A percentile compares a stretch with the other conserved stretches of the same genome.
Evolutionary conservation across 257 asterid genomes (phyloP).

Genomic region (Linaria vulgaris): DNA sequence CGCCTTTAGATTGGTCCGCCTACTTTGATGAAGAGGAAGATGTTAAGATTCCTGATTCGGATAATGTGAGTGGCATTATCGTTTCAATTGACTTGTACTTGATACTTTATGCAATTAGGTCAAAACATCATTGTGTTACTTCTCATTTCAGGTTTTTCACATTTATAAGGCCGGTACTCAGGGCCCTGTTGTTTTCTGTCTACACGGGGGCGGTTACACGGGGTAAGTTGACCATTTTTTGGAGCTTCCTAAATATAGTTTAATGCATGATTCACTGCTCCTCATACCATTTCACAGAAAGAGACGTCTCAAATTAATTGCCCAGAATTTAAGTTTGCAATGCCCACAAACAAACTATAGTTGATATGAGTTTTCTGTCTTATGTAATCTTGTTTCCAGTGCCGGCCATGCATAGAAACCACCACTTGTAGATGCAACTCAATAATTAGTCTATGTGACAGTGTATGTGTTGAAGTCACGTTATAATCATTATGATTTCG

Average conservation of each 20-base stretch:
- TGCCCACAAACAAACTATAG: neutral
- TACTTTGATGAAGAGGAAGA: slow-evolving; percentile 89
- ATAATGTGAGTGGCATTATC: slow-evolving; percentile 59
- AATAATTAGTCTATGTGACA: no score
- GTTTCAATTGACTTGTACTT: slow-evolving; percentile 12
- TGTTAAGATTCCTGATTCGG: slow-evolving; percentile 63
- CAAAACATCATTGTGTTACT: slow-evolving; percentile 18
- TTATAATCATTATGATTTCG: no score
- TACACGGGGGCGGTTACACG: slow-evolving; percentile 98
- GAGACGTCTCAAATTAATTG: neutral
- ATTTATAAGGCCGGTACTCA: slow-evolving; percentile 77
- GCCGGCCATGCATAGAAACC: no score
- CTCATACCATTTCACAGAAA: neutral
- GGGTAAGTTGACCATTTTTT: slow-evolving; percentile 54
- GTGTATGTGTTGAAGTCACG: no score
- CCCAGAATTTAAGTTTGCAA: neutral
- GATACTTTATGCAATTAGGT: slow-evolving; percentile 9
- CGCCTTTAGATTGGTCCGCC: slow-evolving; percentile 69
- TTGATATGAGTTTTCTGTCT: neutral
- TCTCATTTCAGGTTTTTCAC: slow-evolving; percentile 74
- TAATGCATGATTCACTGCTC: slow-evolving; percentile 1
- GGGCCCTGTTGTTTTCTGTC: slow-evolving; percentile 90
- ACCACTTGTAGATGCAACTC: no score
- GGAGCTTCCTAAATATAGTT: slow-evolving; percentile 1
- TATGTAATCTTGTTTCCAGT: neutral